These are phyloP conservation scores for Termitomyces sp. DNA, from an alignment of 768 basidiomycete genomes.

Conservation along the genomic window DNA sequence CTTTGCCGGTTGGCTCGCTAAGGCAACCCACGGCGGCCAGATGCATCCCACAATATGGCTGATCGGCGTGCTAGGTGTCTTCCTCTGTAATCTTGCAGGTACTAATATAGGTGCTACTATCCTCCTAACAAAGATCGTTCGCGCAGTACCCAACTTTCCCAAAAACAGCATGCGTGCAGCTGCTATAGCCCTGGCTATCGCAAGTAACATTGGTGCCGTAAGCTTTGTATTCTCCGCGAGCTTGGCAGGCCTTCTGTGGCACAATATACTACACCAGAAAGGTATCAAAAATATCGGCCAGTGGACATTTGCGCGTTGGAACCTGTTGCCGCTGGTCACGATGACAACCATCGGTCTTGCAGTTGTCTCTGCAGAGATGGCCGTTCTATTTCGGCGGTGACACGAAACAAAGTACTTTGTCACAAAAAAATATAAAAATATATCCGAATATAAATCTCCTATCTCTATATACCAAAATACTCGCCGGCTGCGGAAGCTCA, in stretches of 20 bases:
- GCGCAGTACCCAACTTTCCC: slow-evolving; percentile 40
- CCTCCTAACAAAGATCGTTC: slow-evolving; percentile 79
- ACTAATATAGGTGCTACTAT: slow-evolving; percentile 43
- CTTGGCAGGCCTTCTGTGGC: slow-evolving; percentile 90
- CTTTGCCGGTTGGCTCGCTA: slow-evolving; percentile 48
- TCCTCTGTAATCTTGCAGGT: slow-evolving; percentile 23
- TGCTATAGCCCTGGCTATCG: slow-evolving; percentile 75
- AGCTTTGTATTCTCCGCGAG: slow-evolving; percentile 88
- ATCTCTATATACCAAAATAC: not conserved
- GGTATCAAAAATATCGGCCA: slow-evolving; percentile 54
- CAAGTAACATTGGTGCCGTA: slow-evolving; percentile 92
- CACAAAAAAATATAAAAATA: not conserved
- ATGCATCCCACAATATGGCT: slow-evolving; percentile 22
- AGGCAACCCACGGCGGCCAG: slow-evolving; percentile 17
- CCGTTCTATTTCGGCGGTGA: slow-evolving; percentile 38
- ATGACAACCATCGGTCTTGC: slow-evolving; percentile 68
- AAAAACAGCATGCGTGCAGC: slow-evolving; percentile 45
- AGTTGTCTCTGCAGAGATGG: slow-evolving; percentile 78
- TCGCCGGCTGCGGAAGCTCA: too few species aligned
- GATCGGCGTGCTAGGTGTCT: slow-evolving; percentile 21
- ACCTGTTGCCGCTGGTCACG: slow-evolving; percentile 57
- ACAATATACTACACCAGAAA: slow-evolving; percentile 69
- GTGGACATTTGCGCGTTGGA: slow-evolving; percentile 70
- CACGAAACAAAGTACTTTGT: not conserved
- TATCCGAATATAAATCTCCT: not conserved